A percentile compares a stretch with the other conserved stretches of the same genome.
Evolutionary conservation across 2,329 filamentous ascomycete genomes (phyloP).

Genomic region (Curvularia spicifera): DNA sequence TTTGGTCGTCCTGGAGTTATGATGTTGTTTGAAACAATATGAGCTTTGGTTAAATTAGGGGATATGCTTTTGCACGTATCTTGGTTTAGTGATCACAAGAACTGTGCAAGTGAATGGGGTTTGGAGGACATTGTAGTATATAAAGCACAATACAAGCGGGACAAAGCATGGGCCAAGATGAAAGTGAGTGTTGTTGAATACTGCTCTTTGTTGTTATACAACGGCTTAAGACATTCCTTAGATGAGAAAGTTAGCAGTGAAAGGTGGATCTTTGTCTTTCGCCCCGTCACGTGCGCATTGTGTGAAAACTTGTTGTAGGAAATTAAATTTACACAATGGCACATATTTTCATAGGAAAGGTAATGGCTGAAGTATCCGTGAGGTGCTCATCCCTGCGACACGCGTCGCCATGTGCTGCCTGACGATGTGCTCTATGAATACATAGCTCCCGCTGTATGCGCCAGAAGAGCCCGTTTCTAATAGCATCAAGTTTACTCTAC

Average conservation of each 20-base stretch:
- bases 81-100: no score
- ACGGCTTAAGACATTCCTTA: conserved; percentile 25
- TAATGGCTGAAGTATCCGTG: background rate
- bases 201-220: conserved; percentile 38
- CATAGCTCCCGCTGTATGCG: conserved; percentile 18
- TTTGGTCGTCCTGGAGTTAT: no score
- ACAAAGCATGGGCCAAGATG: conserved; percentile 27
- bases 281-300: conserved; percentile 26
- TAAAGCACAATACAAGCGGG: conserved; percentile 34
- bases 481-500: background rate
- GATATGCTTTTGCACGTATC: no score
- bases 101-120: no score
- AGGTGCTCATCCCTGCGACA: conserved; percentile 1
- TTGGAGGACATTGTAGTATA: conserved; percentile 25
- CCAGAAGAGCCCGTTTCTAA: conserved; percentile 12
- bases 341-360: conserved; percentile 2
- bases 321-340: conserved; percentile 23
- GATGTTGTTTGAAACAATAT: no score
- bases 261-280: conserved; percentile 31
- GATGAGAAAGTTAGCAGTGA: conserved; percentile 19
- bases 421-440: conserved; percentile 18
- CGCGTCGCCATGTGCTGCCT: conserved; percentile 14
- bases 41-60: no score
- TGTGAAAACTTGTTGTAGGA: conserved; percentile 15
- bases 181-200: conserved; percentile 33